A percentile compares a stretch with the other conserved stretches of the same genome.
Evolutionary conservation across 78 protist genomes (phyloP).

Genomic region (Dictyostelium firmibasis): DNA sequence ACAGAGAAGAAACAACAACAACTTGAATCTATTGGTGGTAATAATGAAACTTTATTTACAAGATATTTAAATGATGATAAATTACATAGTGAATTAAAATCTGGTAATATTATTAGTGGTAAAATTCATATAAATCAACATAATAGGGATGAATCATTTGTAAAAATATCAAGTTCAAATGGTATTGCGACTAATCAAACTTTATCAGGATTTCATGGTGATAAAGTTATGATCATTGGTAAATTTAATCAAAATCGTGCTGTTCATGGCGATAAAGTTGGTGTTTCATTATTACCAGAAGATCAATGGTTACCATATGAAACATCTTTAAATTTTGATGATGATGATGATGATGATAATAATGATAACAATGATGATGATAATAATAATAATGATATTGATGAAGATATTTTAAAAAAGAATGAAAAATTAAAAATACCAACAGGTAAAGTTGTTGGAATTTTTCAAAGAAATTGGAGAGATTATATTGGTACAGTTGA

Average conservation of each 20-base stretch:
- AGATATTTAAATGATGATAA: conserved; percentile 63
- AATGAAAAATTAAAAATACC: background rate
- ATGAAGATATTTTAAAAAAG: background rate
- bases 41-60: background rate
- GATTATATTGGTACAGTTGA: conserved; percentile 75
- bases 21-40: background rate
- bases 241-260: conserved; percentile 38
- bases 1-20: background rate
- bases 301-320: conserved; percentile 21
- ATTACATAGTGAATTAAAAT: conserved; percentile 30
- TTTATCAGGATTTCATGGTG: background rate
- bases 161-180: conserved; percentile 7
- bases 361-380: background rate
- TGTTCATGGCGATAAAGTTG: conserved; percentile 69
- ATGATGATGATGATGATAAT: background rate
- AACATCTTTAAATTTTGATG: background rate
- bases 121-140: conserved; percentile 28
- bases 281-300: conserved; percentile 38
- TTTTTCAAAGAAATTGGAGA: conserved; percentile 79
- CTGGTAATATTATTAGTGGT: conserved; percentile 42
- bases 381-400: background rate
- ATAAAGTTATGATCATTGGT: conserved; percentile 49
- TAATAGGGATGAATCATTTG: conserved; percentile 50
- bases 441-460: conserved; percentile 76
- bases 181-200: background rate